phyloP scores from a whole-genome alignment of 257 asterid genomes.

The Fraxinus anomala region DNA sequence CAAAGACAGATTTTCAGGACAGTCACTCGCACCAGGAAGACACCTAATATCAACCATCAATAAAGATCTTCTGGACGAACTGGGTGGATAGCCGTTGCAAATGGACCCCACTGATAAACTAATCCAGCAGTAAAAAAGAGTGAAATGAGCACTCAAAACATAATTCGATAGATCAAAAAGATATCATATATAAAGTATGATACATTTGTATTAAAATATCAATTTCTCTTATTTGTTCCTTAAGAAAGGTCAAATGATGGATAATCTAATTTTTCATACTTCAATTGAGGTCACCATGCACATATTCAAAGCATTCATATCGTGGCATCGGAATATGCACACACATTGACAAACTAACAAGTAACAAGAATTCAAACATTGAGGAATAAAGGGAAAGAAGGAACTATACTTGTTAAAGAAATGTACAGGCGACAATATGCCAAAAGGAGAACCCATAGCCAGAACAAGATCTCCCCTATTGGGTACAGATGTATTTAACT shows the following conservation, averaged over 20 bases:
- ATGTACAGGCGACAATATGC: conserved; percentile 94
- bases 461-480: conserved; percentile 82
- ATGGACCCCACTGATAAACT: conserved; percentile 92
- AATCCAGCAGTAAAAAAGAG: conserved; percentile 20
- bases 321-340: conserved; percentile 2
- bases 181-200: conserved; percentile 8
- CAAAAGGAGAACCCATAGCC: conserved; percentile 99
- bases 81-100: conserved; percentile 83
- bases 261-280: neutral
- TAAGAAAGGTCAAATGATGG: conserved; percentile 12
- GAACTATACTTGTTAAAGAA: conserved; percentile 76
- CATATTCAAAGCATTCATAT: conserved; percentile 15
- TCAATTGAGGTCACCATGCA: conserved; percentile 14
- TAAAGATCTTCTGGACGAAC: conserved; percentile 56
- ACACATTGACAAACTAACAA: conserved; percentile 20
- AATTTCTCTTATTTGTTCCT: neutral
- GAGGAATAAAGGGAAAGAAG: conserved; percentile 15
- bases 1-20: conserved; percentile 27
- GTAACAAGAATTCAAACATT: conserved; percentile 1
- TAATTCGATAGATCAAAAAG: conserved; percentile 19
- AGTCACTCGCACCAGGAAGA: conserved; percentile 83
- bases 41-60: conserved; percentile 95
- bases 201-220: conserved; percentile 13
- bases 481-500: conserved; percentile 54
- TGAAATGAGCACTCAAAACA: conserved; percentile 18